Percentiles rank a stretch among this genome's conserved stretches.
Evolutionary conservation across 495 filamentous ascomycete species (phyloP).

Genomic region (Trichoderma reesei): DNA sequence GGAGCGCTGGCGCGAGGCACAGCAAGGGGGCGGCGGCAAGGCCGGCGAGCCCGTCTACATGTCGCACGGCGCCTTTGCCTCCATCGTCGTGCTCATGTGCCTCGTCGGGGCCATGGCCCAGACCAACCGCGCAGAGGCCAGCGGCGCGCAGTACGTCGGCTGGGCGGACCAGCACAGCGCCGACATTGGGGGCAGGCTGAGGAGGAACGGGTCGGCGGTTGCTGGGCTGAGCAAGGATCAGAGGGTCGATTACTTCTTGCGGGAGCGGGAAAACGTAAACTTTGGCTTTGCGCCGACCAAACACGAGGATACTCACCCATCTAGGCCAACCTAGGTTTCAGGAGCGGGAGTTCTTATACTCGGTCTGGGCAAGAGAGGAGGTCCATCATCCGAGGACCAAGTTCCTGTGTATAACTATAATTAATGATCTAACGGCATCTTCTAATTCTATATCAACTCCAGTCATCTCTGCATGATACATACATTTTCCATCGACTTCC

Average conservation of each 20-base stretch:
- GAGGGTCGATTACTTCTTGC: constrained; percentile 63
- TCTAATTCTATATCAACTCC: background rate
- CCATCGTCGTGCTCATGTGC: constrained; percentile 55
- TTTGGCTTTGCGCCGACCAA: constrained; percentile 8
- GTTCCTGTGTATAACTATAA: background rate
- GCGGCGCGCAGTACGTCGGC: constrained; percentile 48
- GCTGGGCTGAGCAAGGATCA: constrained; percentile 45
- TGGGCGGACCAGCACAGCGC: constrained; percentile 52
- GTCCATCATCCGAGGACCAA: background rate
- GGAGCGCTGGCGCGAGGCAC: constrained; percentile 71
- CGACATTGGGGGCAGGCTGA: constrained; percentile 52
- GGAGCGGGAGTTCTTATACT: background rate
- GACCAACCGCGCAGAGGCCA: constrained; percentile 51
- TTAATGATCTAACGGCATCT: background rate
- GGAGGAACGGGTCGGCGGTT: constrained; percentile 41
- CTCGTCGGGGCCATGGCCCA: constrained; percentile 58
- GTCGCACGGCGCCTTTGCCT: constrained; percentile 66
- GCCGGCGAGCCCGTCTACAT: constrained; percentile 54
- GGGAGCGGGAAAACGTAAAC: constrained; percentile 44
- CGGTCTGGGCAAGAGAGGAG: background rate
- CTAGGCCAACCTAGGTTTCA: background rate
- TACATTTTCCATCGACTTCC: background rate
- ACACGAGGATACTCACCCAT: background rate
- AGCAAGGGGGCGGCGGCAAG: constrained; percentile 14
- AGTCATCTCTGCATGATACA: background rate